These are phyloP conservation scores for Penicillium janthinellum DNA, from an alignment of 2,329 filamentous ascomycete species.

Conservation along the genomic window DNA sequence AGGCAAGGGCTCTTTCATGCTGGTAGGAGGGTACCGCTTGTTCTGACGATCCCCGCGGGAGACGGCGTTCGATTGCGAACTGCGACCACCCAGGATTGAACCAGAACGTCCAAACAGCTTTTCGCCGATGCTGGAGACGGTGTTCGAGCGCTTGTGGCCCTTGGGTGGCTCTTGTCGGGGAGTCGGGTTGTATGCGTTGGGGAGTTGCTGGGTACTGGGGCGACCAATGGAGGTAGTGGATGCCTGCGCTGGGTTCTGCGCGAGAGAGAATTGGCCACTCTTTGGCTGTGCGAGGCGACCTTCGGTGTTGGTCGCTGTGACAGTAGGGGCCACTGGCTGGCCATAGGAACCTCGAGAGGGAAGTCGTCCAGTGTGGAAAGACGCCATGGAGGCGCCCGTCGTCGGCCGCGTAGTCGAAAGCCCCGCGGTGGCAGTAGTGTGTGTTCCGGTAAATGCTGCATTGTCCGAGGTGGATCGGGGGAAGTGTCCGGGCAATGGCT, in stretches of 20 bases:
- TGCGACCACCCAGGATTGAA: constrained; percentile 71
- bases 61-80: constrained; percentile 33
- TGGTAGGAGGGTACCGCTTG: constrained; percentile 84
- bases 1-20: constrained; percentile 75
- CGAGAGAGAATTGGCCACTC: constrained; percentile 67
- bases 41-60: constrained; percentile 49
- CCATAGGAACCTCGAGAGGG: constrained; percentile 81
- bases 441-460: constrained; percentile 53
- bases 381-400: constrained; percentile 79
- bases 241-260: constrained; percentile 56
- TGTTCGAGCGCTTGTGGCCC: constrained; percentile 69
- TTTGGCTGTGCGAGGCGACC: constrained; percentile 85
- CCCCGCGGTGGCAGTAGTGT: constrained; percentile 41
- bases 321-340: constrained; percentile 81
- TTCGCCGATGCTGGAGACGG: constrained; percentile 78
- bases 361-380: constrained; percentile 60
- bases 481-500: constrained; percentile 53
- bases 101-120: constrained; percentile 83
- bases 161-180: constrained; percentile 52
- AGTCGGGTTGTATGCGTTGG: constrained; percentile 60
- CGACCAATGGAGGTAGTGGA: constrained; percentile 58
- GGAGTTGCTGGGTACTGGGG: constrained; percentile 61
- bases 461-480: constrained; percentile 61
- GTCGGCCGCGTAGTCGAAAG: constrained; percentile 63
- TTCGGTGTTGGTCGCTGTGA: constrained; percentile 85